Base-by-base conservation (phyloP, 140 eudicot species). In the Flaveria floridana region DNA sequence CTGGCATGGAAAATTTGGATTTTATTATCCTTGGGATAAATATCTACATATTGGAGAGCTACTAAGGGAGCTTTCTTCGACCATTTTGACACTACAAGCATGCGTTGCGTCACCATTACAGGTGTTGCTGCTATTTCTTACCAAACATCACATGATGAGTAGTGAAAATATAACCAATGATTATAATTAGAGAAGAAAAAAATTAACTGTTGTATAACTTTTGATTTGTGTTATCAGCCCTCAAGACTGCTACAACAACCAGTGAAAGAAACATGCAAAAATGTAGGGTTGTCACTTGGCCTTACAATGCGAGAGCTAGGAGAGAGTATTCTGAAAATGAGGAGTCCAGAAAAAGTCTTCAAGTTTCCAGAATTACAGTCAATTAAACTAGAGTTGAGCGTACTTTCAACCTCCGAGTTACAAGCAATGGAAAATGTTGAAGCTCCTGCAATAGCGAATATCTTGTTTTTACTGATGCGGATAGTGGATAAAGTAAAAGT, bases 1-100 rank as follows among this genome's bases (percentile, higher is more conserved):
- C 0, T 85, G 99, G 95, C 97, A 94, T 81, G 91, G 99, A 34
- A 91, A 80, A 13, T 88, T 86, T 74, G 93, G 96, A 56, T 65
- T 81, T 6, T 66, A 62, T 10, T 79, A 90, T 87, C 99, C 99
- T 6, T 94, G 99, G 99, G 85, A 81, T 13, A 89, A 86, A 71
- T 88, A 94, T 78, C 76, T 94, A 39, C 76, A 78, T 46, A 73
- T 94, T 26, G 97, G 90, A 57, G 97, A 87, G 62, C 80, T 72
- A 73, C 86, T 89, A 6, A 82, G 96, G 72, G 97, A 89, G 70
- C 76, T 89, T 52, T 86, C 90, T 25, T 84, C 95, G 4, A 80
- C 75, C 25, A 79, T 87, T 65, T 72, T 89, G 52, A 73, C 91
- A 57, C 47, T 91, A 6, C 80, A 85, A 82, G 91, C 78, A 70